Evolutionary conservation across 495 filamentous ascomycete species (phyloP).

Genomic region (Bacidia gigantensis): DNA sequence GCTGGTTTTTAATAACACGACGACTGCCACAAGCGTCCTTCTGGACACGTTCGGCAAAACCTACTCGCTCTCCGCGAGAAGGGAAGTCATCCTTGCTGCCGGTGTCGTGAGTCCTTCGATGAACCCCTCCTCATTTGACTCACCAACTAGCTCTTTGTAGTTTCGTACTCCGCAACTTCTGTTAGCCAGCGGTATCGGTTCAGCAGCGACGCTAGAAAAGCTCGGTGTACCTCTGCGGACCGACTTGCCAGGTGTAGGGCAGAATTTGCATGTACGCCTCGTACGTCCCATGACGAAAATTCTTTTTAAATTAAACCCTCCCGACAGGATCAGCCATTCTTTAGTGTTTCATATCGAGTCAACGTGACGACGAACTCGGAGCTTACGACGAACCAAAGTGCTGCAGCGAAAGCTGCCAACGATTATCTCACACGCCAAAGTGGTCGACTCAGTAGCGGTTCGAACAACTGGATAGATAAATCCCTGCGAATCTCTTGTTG

Average conservation of each 20-base stretch:
- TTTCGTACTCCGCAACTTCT: constrained; percentile 38
- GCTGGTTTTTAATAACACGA: constrained; percentile 31
- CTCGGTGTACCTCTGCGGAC: constrained; percentile 29
- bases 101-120: constrained; percentile 24
- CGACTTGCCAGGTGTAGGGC: constrained; percentile 34
- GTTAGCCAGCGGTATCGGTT: constrained; percentile 41
- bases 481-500: neutral
- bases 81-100: constrained; percentile 45
- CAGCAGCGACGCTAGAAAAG: constrained; percentile 22
- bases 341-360: neutral
- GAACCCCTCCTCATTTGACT: neutral
- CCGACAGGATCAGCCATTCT: neutral
- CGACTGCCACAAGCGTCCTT: constrained; percentile 32
- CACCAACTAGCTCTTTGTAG: neutral
- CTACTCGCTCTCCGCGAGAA: constrained; percentile 30
- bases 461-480: neutral
- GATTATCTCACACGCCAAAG: neutral
- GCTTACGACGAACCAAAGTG: neutral
- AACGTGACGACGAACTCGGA: neutral
- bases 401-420: neutral
- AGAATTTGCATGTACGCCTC: constrained; percentile 20
- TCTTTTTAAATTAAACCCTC: neutral
- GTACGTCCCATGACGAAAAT: neutral
- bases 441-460: neutral
- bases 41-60: constrained; percentile 24